Base-by-base conservation (phyloP, 2,329 filamentous ascomycete genomes). In the Diaporthe vaccinii region DNA sequence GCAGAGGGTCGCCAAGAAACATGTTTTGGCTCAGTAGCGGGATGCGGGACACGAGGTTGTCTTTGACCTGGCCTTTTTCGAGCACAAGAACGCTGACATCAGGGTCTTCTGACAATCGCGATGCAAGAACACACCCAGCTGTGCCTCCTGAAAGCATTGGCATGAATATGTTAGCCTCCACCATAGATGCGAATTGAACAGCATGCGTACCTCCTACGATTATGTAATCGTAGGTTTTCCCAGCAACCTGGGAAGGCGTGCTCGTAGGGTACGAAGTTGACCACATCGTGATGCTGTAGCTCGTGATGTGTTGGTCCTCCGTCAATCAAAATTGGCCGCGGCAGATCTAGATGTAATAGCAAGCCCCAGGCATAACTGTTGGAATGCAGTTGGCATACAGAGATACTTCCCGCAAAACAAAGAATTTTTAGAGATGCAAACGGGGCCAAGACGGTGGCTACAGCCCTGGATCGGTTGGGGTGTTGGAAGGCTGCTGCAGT, bases 71-170 rank as follows among this genome's bases (percentile, higher is more conserved):
- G 44, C 83, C 83, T 41, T 80, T 82, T 75, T 86, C 84, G 15
- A 86, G 74, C 5, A 87, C 78, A 2, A 86, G 80, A 5, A 87
- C 83, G 0, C 79, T 81, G 22, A 83, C 80, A n/a, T 78, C 74
- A 12, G 80, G 81, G 72, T 84, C 82, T 73, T 86, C 84, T 20
- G 81, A 83, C 1, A 89, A 81, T 51, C 87, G 84, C 31, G 85
- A 85, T 5, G 87, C 87, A 68, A 89, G 75, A 2, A 86, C 85
- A 79, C 86, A 87, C 39, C 86, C 87, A 31, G 87, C 85, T 2
- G 87, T 88, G 17, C 87, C 87, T 41, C 86, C 86, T 55, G 17
- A 25, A 31, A 25, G 6, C 2, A 46, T 20, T 15, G 25, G 31
- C 39, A 41, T n/a, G 20, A 31, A 39, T 6, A 10, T 5, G 22